Base-by-base conservation (phyloP, 2,329 filamentous ascomycete genomes). In the Exserohilum rostratum region DNA sequence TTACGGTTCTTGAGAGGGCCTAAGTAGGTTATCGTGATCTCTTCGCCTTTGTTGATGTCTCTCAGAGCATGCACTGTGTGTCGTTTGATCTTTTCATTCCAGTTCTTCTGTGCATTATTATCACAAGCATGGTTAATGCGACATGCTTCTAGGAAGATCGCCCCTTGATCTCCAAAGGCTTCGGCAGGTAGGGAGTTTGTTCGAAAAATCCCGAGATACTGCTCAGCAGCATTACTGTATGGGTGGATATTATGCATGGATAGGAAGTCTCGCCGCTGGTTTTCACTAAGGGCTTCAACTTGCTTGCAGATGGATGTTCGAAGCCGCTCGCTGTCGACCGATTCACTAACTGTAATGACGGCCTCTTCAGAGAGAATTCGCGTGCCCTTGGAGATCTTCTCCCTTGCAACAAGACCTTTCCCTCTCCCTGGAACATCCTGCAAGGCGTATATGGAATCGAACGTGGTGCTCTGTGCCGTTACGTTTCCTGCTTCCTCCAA, bases 321-420 rank as follows among this genome's bases (percentile, higher is more conserved):
- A 45, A 56, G 45, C 46, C 57, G 30, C 67, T 65, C 55, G 50
- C 55, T 38, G 46, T 62, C 62, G 10, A 46, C 61, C 7, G n/a
- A n/a, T 46, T 47, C 35, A 44, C 57, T 51, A 63, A 65, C 46
- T 30, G 67, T 76, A 56, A 80, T 64, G 35, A 79, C 61, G 2
- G 77, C 71, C 5, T 64, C 52, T 64, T 80, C 78, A 15, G 62
- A 72, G 27, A 80, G 57, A 48, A 80, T 75, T 22, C 73, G 66
- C 7, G 73, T 78, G 38, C 77, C 77, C 52, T 63, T 74, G 3
- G 66, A 50, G 51, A 80, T 78, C 42, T 72, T 57, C 18, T 55
- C 44, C 6, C 35, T 68, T 9, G 78, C 77, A 43, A 80, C 55
- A 6, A 81, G 66, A 6, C 77, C 76, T 69, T 72, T 73, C 2